Evolutionary conservation across 257 asterid genomes (phyloP), one percentile per base, ranked within the genome.

Genomic region (Solanum megistacrolobum): DNA sequence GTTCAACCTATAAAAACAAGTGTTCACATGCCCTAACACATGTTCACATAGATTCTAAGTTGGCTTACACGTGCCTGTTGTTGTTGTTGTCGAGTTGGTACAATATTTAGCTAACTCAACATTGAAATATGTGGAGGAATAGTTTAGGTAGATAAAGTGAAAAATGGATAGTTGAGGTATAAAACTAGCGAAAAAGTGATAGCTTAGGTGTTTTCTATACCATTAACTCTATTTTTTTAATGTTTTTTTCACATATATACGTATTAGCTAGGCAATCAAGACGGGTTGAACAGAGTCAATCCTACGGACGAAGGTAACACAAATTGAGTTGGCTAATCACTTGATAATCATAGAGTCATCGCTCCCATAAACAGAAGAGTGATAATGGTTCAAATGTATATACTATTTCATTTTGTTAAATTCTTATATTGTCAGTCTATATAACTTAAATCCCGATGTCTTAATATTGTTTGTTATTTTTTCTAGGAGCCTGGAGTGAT

Each of bases 401-500:
- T 11, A 21, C 72, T n/a, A n/a, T 65, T 23, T 27, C 75, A 4
- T 68, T 68, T 27, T 0, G 18, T 68, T 68, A 68, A 27, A 29
- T 29, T 68, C 9, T 69, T 31, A 31, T 69, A 31, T 0, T 69
- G 23, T 69, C 76, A 31, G n/a, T 69, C 23, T 7, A 31, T 69
- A 69, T 69, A 69, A 69, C 39, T 14, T 69, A 29, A 69, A 69
- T 69, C 12, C 3, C 12, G n/a, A 69, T 69, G n/a, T 69, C 32
- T 16, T 21, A 23, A 36, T 75, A 78, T 27, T 46, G 27, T 8
- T 81, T 43, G 13, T 81, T 41, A 3, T 11, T 36, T 88, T 25
- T 74, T 31, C 20, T 87, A 91, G 93, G 86, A 89, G 52, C 71
- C 72, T 20, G 91, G 93, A 39, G 90, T 88, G 25, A 89, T 91